phyloP scores from a whole-genome alignment of 2,329 filamentous ascomycete species.

The Graphiopsis chlorocephala region DNA sequence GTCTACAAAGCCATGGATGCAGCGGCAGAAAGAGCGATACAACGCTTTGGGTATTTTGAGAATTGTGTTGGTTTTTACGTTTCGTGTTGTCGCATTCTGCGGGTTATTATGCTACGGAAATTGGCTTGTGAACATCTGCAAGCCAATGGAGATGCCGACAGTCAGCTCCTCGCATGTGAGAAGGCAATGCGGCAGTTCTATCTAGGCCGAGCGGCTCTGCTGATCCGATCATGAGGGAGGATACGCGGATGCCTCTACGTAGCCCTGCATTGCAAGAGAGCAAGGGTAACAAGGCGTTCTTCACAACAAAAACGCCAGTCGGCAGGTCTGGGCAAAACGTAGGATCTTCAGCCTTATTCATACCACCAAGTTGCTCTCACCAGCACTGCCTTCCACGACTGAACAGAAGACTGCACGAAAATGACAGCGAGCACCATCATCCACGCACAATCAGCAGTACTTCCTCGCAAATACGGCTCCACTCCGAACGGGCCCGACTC shows the following conservation, averaged over 20 bases:
- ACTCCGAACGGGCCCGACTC: slow-evolving; percentile 1
- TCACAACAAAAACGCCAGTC: not conserved
- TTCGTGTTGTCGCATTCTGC: not conserved
- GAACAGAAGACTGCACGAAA: not conserved
- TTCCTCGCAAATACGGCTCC: not conserved
- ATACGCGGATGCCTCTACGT: not conserved
- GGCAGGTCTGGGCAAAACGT: not conserved
- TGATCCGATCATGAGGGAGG: not conserved
- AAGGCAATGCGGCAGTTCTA: not conserved
- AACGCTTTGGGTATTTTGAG: not conserved
- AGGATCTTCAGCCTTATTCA: not conserved
- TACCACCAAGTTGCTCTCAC: not conserved
- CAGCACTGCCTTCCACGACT: not conserved
- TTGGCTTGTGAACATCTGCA: not conserved
- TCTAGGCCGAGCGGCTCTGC: slow-evolving; percentile 8
- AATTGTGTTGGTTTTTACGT: not conserved
- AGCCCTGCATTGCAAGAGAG: not conserved
- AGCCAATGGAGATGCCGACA: not conserved
- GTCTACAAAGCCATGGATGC: not conserved
- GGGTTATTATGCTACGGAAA: not conserved
- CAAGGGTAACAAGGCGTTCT: not conserved
- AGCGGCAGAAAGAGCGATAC: not conserved
- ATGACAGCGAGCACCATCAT: slow-evolving; percentile 2
- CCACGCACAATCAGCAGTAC: not conserved
- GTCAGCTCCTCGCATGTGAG: slow-evolving; percentile 6